Percentiles rank a stretch among this genome's conserved stretches.
phyloP scores from a whole-genome alignment of 2,329 filamentous ascomycete genomes.

The Claviceps fusiformis region DNA sequence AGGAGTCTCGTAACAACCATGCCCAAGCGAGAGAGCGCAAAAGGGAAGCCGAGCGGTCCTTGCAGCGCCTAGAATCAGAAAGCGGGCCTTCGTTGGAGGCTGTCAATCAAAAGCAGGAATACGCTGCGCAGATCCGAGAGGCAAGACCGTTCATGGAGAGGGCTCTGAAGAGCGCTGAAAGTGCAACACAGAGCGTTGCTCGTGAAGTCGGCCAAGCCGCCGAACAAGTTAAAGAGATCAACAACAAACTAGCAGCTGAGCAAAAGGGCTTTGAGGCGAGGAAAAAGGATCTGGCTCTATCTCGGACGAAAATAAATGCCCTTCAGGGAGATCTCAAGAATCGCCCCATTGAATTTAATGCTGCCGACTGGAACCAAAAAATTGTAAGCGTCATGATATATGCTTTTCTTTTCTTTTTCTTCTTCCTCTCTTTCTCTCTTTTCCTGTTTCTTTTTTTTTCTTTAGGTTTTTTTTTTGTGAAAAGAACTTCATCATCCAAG shows the following conservation, averaged over 20 bases:
- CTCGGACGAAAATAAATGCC: conserved; percentile 44
- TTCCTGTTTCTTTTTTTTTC: too few species aligned
- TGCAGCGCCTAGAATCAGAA: conserved; percentile 44
- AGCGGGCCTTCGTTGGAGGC: conserved; percentile 55
- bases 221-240: conserved; percentile 29
- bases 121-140: conserved; percentile 42
- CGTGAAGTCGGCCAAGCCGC: conserved; percentile 21
- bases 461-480: too few species aligned
- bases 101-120: conserved; percentile 56
- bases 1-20: conserved; percentile 34
- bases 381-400: conserved; percentile 41
- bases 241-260: conserved; percentile 34
- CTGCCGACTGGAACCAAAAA: conserved; percentile 55
- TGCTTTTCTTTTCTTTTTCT: not conserved
- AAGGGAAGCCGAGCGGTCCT: conserved; percentile 39
- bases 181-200: conserved; percentile 30
- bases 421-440: too few species aligned
- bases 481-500: too few species aligned
- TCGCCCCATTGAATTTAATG: conserved; percentile 53
- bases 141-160: conserved; percentile 41
- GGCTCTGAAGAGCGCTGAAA: conserved; percentile 40
- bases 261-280: conserved; percentile 34
- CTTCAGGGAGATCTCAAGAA: conserved; percentile 52
- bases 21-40: conserved; percentile 40
- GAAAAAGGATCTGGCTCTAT: conserved; percentile 34